Evolutionary conservation across 2,329 filamentous ascomycete species (phyloP).

Genomic region (Paraphaeosphaeria minitans): DNA sequence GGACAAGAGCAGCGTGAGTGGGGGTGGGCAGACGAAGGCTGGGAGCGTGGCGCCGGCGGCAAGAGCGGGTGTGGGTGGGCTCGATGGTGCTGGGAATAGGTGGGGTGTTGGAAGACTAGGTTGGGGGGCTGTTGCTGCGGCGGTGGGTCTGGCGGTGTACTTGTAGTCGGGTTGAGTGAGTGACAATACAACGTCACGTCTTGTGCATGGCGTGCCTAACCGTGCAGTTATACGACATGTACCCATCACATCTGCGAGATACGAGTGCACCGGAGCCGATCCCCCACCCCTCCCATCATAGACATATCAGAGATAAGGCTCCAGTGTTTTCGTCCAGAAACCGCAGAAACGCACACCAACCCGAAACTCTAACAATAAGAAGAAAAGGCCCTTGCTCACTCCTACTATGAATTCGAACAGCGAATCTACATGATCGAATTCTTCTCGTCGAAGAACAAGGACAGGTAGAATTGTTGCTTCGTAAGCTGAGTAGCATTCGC

Average conservation of each 20-base stretch:
- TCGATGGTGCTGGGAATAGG: not conserved
- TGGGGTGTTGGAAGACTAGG: not conserved
- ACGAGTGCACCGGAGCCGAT: too few relatives aligned
- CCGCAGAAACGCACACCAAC: not conserved
- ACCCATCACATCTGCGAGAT: too few relatives aligned
- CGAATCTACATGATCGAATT: not conserved
- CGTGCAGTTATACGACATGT: too few relatives aligned
- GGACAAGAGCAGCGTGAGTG: constrained; percentile 34
- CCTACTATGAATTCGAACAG: not conserved
- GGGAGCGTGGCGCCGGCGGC: constrained; percentile 18
- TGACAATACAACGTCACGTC: not conserved
- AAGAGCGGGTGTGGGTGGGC: not conserved
- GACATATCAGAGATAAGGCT: too few relatives aligned
- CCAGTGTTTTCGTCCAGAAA: not conserved
- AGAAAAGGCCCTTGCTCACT: not conserved
- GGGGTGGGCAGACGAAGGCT: constrained; percentile 37
- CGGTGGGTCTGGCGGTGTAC: not conserved
- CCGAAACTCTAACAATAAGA: not conserved
- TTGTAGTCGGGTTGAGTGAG: not conserved
- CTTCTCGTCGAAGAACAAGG: not conserved
- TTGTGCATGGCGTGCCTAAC: not conserved
- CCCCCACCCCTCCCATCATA: too few relatives aligned
- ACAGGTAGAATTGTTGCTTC: not conserved
- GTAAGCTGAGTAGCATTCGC: not conserved
- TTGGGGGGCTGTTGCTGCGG: not conserved